phyloP scores from a whole-genome alignment of 441 rosid genomes.

The Erodium texanum region DNA sequence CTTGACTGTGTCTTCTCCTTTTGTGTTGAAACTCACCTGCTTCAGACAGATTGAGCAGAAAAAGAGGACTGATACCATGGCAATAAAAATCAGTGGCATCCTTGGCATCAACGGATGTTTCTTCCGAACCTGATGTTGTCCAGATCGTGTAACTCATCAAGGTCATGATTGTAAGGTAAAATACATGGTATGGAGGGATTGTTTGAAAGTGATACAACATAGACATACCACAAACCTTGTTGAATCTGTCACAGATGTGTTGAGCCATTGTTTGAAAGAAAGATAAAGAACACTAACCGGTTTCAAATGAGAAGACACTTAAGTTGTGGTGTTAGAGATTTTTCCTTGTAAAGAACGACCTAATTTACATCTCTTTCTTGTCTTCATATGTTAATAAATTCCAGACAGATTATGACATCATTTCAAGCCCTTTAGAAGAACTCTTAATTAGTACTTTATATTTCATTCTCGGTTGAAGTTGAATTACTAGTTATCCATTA shows the following conservation, averaged over 20 bases:
- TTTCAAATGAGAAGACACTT: neutral
- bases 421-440: neutral
- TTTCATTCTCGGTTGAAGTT: neutral
- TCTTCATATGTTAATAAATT: neutral
- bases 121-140: constrained; percentile 26
- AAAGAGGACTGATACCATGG: constrained; percentile 38
- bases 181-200: neutral
- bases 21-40: constrained; percentile 23
- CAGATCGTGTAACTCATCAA: too few relatives aligned
- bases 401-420: neutral
- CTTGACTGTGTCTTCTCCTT: constrained; percentile 9
- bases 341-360: neutral
- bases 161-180: neutral
- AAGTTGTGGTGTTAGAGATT: neutral
- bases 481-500: too few relatives aligned
- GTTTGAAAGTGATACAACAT: neutral
- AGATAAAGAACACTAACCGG: neutral
- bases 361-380: neutral
- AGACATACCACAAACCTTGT: constrained; percentile 5
- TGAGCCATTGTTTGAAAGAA: neutral
- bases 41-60: constrained; percentile 35
- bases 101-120: constrained; percentile 30
- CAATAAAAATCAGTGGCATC: constrained; percentile 30
- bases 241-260: constrained; percentile 1
- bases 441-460: neutral